These are phyloP conservation scores for Blastocystis sp. DNA, from an alignment of 352 stramenopile genomes.

Conservation along the genomic window DNA sequence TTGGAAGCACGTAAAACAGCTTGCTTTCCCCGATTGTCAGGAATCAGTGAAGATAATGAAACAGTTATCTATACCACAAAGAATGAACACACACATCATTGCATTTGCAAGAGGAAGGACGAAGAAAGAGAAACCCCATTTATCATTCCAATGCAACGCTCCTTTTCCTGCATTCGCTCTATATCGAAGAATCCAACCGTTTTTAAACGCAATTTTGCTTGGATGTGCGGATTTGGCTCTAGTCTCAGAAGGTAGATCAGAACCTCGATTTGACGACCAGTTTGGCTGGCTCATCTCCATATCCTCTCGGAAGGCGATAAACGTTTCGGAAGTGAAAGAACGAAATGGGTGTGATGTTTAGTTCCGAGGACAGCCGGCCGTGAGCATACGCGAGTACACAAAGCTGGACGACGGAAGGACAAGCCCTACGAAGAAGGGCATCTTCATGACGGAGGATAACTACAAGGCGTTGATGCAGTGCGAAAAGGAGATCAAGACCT, in stretches of 20 bases:
- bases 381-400: constrained; percentile 54
- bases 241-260: constrained; percentile 15
- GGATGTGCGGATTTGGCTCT: not conserved
- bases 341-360: not conserved
- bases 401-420: constrained; percentile 44
- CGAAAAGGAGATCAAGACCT: constrained; percentile 42
- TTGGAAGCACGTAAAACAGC: too few relatives aligned
- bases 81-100: too few relatives aligned
- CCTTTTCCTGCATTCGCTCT: not conserved
- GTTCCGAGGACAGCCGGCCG: constrained; percentile 48
- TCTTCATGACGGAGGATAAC: constrained; percentile 64
- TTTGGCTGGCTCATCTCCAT: constrained; percentile 60
- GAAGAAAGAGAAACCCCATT: too few relatives aligned
- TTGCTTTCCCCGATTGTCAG: too few relatives aligned
- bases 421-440: constrained; percentile 62
- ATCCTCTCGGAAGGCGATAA: constrained; percentile 44
- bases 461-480: constrained; percentile 63
- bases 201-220: constrained; percentile 27
- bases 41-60: too few relatives aligned
- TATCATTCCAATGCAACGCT: not conserved
- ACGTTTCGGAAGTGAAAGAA: constrained; percentile 27
- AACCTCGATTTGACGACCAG: constrained; percentile 58
- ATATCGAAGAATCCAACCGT: not conserved
- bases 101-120: too few relatives aligned
- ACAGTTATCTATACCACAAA: too few relatives aligned